A percentile compares a stretch with the other conserved stretches of the same genome.
Evolutionary conservation across 768 basidiomycete species (phyloP).

Genomic region (Amylocystis lapponica): DNA sequence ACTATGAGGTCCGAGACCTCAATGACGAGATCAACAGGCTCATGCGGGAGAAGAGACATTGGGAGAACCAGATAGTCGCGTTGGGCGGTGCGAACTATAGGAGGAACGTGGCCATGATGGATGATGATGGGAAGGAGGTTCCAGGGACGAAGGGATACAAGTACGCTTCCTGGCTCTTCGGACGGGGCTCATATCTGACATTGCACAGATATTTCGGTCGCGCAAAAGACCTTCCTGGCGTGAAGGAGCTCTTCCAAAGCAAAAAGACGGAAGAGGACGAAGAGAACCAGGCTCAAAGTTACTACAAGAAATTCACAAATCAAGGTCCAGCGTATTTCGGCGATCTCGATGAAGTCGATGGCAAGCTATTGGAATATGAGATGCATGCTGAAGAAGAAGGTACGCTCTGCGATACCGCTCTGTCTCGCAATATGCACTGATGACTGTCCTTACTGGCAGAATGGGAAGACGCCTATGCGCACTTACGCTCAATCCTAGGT

Average conservation of each 20-base stretch:
- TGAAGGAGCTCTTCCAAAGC: constrained; percentile 89
- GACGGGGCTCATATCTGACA: not conserved
- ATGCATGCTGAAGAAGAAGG: constrained; percentile 66
- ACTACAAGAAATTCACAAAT: constrained; percentile 84
- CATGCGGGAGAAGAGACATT: constrained; percentile 92
- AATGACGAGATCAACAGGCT: constrained; percentile 98
- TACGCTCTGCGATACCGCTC: constrained; percentile 34
- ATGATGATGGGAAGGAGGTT: constrained; percentile 93
- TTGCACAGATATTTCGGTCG: constrained; percentile 90
- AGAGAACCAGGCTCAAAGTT: constrained; percentile 68
- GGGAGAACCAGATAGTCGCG: constrained; percentile 97
- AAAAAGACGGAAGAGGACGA: constrained; percentile 85
- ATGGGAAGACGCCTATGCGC: constrained; percentile 57
- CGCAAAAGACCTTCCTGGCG: constrained; percentile 92
- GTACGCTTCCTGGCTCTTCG: constrained; percentile 34
- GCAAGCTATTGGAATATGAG: constrained; percentile 67
- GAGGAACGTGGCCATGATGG: constrained; percentile 88
- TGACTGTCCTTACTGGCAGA: constrained; percentile 33
- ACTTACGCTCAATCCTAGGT: constrained; percentile 47
- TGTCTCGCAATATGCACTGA: not conserved
- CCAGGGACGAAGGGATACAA: constrained; percentile 98
- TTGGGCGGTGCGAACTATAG: constrained; percentile 95
- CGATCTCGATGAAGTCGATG: constrained; percentile 78
- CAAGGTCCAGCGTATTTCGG: constrained; percentile 90
- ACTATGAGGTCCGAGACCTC: constrained; percentile 92